Evolutionary conservation across 257 asterid genomes (phyloP).

Genomic region (Ehretia macrophylla): DNA sequence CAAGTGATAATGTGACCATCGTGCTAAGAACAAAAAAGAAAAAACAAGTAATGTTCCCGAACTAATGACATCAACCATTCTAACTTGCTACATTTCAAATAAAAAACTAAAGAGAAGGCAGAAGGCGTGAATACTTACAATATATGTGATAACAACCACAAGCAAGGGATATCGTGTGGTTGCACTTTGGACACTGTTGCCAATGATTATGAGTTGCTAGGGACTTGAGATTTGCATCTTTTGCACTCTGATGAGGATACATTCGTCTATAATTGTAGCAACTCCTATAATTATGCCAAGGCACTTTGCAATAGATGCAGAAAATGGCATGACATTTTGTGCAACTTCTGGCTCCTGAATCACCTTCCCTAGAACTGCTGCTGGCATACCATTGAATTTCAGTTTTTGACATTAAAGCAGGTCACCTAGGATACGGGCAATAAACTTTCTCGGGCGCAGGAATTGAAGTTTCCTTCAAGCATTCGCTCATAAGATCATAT

Average conservation of each 20-base stretch:
- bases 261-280: constrained; percentile 17
- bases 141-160: constrained; percentile 35
- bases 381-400: constrained; percentile 25
- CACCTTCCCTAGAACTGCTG: neutral
- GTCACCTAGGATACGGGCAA: too few relatives aligned
- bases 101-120: neutral
- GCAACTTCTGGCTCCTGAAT: constrained; percentile 29
- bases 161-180: constrained; percentile 19
- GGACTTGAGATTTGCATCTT: constrained; percentile 13
- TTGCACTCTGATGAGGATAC: constrained; percentile 8
- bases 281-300: constrained; percentile 21
- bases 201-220: constrained; percentile 16
- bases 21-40: too few relatives aligned
- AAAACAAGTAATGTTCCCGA: too few relatives aligned
- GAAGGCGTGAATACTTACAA: constrained; percentile 57
- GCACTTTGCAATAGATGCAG: constrained; percentile 25
- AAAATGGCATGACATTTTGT: constrained; percentile 19
- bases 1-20: too few relatives aligned
- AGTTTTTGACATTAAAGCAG: constrained; percentile 36
- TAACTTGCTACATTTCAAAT: neutral
- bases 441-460: constrained; percentile 39
- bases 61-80: too few relatives aligned
- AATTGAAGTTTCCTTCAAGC: constrained; percentile 47
- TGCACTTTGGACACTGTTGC: constrained; percentile 24
- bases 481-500: constrained; percentile 38